Evolutionary conservation across 2,329 filamentous ascomycete genomes (phyloP).

Genomic region (Hymenoscyphus scutula): DNA sequence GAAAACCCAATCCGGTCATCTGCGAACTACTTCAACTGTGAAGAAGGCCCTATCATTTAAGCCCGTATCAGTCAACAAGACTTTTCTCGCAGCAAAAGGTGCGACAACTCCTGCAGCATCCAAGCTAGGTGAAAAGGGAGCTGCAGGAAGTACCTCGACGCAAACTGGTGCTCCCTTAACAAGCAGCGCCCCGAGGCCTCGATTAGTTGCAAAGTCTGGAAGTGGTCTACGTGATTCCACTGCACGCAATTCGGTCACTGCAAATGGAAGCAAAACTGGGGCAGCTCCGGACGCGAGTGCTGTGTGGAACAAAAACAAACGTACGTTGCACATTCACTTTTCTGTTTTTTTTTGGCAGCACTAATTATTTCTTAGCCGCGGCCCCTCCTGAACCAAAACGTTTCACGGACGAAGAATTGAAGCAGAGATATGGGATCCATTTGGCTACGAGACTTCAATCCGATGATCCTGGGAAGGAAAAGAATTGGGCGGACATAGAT

Average conservation of each 20-base stretch:
- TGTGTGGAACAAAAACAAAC: slow-evolving; percentile 88
- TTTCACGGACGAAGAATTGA: slow-evolving; percentile 80
- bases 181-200: slow-evolving; percentile 59
- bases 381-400: slow-evolving; percentile 73
- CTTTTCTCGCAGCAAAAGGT: slow-evolving; percentile 73
- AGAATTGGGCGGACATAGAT: slow-evolving; percentile 87
- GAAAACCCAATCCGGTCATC: slow-evolving; percentile 57
- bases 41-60: slow-evolving; percentile 82
- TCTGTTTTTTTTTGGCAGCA: slow-evolving; percentile 4
- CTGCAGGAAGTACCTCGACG: slow-evolving; percentile 43
- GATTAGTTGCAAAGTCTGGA: slow-evolving; percentile 73
- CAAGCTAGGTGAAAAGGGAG: slow-evolving; percentile 52
- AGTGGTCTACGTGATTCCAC: slow-evolving; percentile 55
- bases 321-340: slow-evolving; percentile 47
- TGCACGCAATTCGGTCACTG: slow-evolving; percentile 41
- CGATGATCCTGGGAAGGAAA: slow-evolving; percentile 70
- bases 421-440: slow-evolving; percentile 82
- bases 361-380: slow-evolving; percentile 46
- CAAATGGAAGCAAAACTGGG: slow-evolving; percentile 57
- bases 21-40: slow-evolving; percentile 55
- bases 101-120: slow-evolving; percentile 43
- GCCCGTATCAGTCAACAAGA: slow-evolving; percentile 81
- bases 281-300: slow-evolving; percentile 67
- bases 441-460: slow-evolving; percentile 75
- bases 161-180: slow-evolving; percentile 47